phyloP scores from a whole-genome alignment of 2,329 filamentous ascomycete species.

The Epichloe glyceriae region DNA sequence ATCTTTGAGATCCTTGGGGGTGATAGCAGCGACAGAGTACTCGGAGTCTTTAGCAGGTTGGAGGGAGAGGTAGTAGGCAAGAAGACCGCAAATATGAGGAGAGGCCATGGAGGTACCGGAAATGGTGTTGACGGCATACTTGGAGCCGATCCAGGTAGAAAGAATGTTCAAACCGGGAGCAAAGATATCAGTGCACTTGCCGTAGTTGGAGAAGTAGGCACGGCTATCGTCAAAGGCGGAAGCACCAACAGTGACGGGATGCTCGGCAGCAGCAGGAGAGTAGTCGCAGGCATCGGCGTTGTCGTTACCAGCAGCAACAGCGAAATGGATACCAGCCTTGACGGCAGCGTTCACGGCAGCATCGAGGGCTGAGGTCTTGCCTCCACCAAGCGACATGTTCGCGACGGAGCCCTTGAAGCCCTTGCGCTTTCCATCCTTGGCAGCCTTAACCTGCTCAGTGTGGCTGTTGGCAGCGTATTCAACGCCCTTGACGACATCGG shows the following conservation, averaged over 20 bases:
- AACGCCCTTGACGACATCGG: slow-evolving; percentile 95
- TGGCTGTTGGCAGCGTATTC: slow-evolving; percentile 84
- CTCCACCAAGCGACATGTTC: slow-evolving; percentile 98
- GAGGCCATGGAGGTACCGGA: slow-evolving; percentile 99
- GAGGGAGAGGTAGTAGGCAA: slow-evolving; percentile 96
- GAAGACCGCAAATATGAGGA: slow-evolving; percentile 87
- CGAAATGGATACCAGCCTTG: slow-evolving; percentile 85
- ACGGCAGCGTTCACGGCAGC: slow-evolving; percentile 90
- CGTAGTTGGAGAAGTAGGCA: slow-evolving; percentile 99
- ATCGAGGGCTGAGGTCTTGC: slow-evolving; percentile 88
- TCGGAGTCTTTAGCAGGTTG: slow-evolving; percentile 83
- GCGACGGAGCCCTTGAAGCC: slow-evolving; percentile 97
- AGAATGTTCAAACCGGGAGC: slow-evolving; percentile 92
- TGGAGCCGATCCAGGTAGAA: slow-evolving; percentile 97
- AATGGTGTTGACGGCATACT: slow-evolving; percentile 95
- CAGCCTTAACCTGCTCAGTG: slow-evolving; percentile 57
- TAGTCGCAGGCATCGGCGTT: slow-evolving; percentile 99
- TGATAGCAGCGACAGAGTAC: slow-evolving; percentile 79
- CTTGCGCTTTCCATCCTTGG: slow-evolving; percentile 83
- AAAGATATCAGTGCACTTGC: slow-evolving; percentile 99
- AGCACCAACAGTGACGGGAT: slow-evolving; percentile 91
- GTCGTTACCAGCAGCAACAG: slow-evolving; percentile 96
- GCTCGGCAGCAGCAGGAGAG: slow-evolving; percentile 83
- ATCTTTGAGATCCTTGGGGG: slow-evolving; percentile 86
- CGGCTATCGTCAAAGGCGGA: slow-evolving; percentile 88